Base-by-base conservation (phyloP, 495 filamentous ascomycete species). In the Penicillium lividum region DNA sequence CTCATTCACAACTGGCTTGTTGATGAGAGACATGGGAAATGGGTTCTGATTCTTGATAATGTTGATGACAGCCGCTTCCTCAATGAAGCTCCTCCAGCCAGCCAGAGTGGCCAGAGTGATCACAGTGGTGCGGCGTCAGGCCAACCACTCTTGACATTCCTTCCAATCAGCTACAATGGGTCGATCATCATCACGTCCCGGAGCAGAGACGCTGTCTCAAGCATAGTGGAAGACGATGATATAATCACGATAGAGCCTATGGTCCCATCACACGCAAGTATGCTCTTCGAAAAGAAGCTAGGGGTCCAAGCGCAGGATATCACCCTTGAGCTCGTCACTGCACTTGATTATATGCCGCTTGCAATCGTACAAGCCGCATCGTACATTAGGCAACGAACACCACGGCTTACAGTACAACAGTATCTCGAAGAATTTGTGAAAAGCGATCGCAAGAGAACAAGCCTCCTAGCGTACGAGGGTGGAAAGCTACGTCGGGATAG, bases 301-400 rank as follows among this genome's bases (percentile, higher is more conserved):
- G 25, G 46, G 13, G 34, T 31, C 42, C 40, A 40, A 11, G 22
- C 51, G 49, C 15, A 58, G 60, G 42, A 53, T 9, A 47, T n/a
- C 13, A 53, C 69, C 13, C 68, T 31, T 7, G 31, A 36, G 33
- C 38, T 82, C 5, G 61, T 71, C 28, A 55, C 53, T 16, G 68
- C 65, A 22, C 73, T 83, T 3, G 77, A 79, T 10, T 68, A 53
- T 47, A 71, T 82, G 48, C 76, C 81, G 25, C 73, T 51, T 33
- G 5, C 7, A 10, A 33, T 33, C 7, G 7, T 33, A 10, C 31
- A 33, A 33, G 31, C 31, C 3, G 31, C 31, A 33, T 7, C 31
- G 31, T 33, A 33, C 5, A 33, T 33, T 1, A 33, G 10, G 31
- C 10, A 10, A 8, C 31, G 31, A 33, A 33, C 4, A 7, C 31